A percentile compares a stretch with the other conserved stretches of the same genome.
These are phyloP conservation scores for Cladosporium phlei DNA, from an alignment of 2,329 filamentous ascomycete genomes.

Conservation along the genomic window DNA sequence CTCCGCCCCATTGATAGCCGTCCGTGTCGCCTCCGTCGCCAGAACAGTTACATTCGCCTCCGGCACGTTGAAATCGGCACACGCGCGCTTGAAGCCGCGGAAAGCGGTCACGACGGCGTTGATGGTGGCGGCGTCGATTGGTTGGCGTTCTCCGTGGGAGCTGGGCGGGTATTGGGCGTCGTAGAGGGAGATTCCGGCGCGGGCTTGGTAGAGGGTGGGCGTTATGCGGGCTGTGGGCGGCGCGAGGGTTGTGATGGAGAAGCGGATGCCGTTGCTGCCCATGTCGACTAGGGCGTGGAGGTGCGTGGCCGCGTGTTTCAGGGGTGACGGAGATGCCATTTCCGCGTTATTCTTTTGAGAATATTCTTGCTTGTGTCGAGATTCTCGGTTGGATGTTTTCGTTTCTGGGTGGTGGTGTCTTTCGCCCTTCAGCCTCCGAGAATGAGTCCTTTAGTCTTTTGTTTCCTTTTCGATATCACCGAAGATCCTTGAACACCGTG, in stretches of 20 bases:
- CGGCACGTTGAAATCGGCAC: constrained; percentile 64
- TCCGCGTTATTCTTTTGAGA: not conserved
- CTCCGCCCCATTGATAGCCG: constrained; percentile 65
- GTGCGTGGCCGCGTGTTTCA: constrained; percentile 15
- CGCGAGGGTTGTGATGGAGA: constrained; percentile 79
- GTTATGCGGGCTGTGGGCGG: constrained; percentile 67
- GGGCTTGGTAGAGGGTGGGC: constrained; percentile 70
- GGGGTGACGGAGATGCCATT: constrained; percentile 5
- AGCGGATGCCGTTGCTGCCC: constrained; percentile 81
- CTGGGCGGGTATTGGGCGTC: constrained; percentile 58
- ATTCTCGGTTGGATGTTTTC: no score
- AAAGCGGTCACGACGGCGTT: constrained; percentile 61
- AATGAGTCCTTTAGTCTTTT: no score
- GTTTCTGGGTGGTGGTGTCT: not conserved
- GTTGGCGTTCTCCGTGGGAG: constrained; percentile 36
- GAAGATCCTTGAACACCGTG: no score
- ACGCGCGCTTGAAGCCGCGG: constrained; percentile 66
- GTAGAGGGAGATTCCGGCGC: constrained; percentile 78
- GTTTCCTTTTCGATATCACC: no score
- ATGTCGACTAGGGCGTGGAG: constrained; percentile 33
- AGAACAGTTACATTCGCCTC: constrained; percentile 65
- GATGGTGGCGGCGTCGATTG: constrained; percentile 59
- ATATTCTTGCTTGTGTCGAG: no score
- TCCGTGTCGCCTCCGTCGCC: constrained; percentile 84
- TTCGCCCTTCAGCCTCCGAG: no score